Conservation (phyloP, 2,329 filamentous ascomycete genomes). For the Domatiomyces globalis region DNA sequence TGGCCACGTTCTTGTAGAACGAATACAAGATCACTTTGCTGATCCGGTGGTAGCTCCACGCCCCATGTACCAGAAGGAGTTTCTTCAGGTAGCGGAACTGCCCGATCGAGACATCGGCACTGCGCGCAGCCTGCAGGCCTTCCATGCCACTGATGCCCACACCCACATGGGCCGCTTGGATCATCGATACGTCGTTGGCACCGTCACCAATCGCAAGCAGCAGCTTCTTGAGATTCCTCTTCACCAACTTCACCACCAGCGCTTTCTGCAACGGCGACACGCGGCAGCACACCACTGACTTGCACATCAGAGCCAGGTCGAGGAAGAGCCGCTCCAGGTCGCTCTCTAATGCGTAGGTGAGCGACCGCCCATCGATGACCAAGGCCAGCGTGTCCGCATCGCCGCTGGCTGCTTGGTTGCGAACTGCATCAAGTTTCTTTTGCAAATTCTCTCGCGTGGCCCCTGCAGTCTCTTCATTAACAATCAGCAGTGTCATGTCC, state of each 20-base stretch:
- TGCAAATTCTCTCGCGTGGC: conserved; percentile 77
- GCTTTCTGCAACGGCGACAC: conserved; percentile 96
- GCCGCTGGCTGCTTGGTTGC: conserved; percentile 54
- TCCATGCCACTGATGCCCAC: conserved; percentile 95
- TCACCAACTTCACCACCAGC: conserved; percentile 93
- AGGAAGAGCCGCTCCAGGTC: conserved; percentile 88
- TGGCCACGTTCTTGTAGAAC: conserved; percentile 97
- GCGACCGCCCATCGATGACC: conserved; percentile 88
- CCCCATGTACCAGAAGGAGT: conserved; percentile 81
- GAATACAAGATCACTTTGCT: conserved; percentile 96
- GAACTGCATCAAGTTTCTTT: conserved; percentile 86
- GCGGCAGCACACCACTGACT: conserved; percentile 89
- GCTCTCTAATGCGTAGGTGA: conserved; percentile 84
- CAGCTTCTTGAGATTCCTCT: conserved; percentile 81
- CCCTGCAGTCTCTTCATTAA: conserved; percentile 73
- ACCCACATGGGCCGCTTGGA: conserved; percentile 94
- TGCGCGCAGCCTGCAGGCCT: conserved; percentile 89
- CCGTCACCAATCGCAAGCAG: conserved; percentile 93
- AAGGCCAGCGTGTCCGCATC: conserved; percentile 71
- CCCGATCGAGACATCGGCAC: conserved; percentile 86
- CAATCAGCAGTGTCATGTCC: conserved; percentile 93
- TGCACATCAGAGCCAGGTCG: conserved; percentile 87
- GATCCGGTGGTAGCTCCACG: conserved; percentile 95
- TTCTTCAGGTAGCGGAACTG: conserved; percentile 95
- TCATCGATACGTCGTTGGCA: conserved; percentile 99